Percentiles rank a stretch among this genome's conserved stretches.
Conservation (phyloP, 441 rosid species). For the Jatropha podagrica region DNA sequence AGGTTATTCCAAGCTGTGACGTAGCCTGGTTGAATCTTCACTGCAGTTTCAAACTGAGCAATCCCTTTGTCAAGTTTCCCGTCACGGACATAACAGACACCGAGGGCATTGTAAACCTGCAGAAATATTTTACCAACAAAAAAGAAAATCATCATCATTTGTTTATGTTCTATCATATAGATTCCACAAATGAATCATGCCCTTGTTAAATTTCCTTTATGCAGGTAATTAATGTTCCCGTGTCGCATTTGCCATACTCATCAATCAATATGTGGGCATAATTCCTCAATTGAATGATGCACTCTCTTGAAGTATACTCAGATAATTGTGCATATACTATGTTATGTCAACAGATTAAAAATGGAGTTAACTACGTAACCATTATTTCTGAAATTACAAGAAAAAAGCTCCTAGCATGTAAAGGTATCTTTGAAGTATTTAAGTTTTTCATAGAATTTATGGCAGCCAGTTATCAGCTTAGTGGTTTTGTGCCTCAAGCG, state of each 20-base stretch:
- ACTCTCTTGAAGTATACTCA: background rate
- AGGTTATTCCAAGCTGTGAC: constrained; percentile 99
- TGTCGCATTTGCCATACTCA: too few species aligned
- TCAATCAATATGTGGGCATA: too few species aligned
- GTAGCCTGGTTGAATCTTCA: constrained; percentile 89
- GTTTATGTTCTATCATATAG: too few species aligned
- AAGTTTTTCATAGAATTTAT: background rate
- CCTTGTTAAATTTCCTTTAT: background rate
- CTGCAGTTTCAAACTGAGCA: constrained; percentile 76
- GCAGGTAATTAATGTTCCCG: too few species aligned
- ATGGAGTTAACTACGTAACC: background rate
- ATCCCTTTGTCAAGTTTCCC: constrained; percentile 90
- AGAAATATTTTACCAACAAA: too few species aligned
- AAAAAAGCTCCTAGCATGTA: background rate
- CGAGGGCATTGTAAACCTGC: constrained; percentile 79
- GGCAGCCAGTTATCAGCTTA: background rate
- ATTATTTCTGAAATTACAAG: background rate
- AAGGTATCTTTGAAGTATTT: background rate
- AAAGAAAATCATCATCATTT: background rate
- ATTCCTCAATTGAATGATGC: background rate
- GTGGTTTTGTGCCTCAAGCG: background rate
- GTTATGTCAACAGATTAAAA: background rate
- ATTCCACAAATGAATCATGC: background rate
- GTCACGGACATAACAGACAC: constrained; percentile 73
- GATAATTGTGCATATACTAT: background rate